A percentile compares a stretch with the other conserved stretches of the same genome.
These are phyloP conservation scores for Eucalyptus guilfoylei DNA, from an alignment of 345 rosid species.

Conservation along the genomic window DNA sequence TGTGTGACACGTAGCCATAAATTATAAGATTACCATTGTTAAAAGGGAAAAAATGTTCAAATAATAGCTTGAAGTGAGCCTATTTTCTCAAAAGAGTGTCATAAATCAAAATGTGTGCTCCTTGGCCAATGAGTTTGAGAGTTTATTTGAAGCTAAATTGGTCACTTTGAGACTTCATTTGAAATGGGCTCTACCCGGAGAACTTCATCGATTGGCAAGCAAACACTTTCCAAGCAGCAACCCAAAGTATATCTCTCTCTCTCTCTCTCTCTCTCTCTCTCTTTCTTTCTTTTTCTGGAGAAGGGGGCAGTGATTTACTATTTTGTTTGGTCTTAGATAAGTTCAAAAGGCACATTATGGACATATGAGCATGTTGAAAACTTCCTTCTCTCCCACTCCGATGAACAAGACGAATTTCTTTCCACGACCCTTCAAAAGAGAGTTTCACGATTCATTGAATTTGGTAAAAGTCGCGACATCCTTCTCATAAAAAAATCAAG, in stretches of 20 bases:
- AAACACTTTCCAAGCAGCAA: neutral
- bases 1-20: neutral
- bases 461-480: accelerated
- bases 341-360: neutral
- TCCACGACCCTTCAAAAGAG: neutral
- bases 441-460: neutral
- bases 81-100: neutral
- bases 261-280: too few relatives aligned
- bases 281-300: too few relatives aligned
- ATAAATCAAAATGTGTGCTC: too few relatives aligned
- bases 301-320: neutral
- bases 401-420: neutral
- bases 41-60: neutral
- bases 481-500: too few relatives aligned
- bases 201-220: neutral
- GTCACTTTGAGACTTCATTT: too few relatives aligned
- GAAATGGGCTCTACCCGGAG: too few relatives aligned
- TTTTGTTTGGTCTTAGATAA: neutral
- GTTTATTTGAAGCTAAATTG: neutral
- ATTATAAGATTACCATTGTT: neutral
- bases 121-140: too few relatives aligned
- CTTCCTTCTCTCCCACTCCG: neutral
- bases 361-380: neutral
- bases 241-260: accelerated
- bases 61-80: neutral